Base-by-base conservation (phyloP, 495 filamentous ascomycete genomes). In the Aspergillus nanangensis region DNA sequence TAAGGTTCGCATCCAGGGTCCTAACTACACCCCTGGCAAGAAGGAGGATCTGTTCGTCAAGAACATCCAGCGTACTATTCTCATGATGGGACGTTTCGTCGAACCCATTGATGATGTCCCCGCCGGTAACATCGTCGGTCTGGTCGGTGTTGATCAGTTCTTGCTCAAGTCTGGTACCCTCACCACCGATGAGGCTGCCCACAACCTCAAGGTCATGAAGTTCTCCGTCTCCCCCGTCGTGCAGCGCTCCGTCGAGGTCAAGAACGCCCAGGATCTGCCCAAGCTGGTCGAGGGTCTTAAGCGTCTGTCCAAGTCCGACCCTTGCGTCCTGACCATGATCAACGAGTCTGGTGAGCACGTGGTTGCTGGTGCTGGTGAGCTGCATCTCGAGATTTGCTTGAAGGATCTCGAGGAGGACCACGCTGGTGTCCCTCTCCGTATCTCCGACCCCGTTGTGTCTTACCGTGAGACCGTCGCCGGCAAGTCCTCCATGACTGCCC, bases 131-230 rank as follows among this genome's bases (percentile, higher is more conserved):
- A 97, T 99, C 75, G 84, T 94, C 61, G 93, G 93, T 79, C 78
- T 99, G 57, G 93, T 99, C 64, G 93, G 93, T 86, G 87, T 99
- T 65, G 93, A 99, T 70, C 93, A 99, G 81, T 99, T 99, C 87
- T 77, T 99, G 75, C 89, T 99, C 80, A 99, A 99, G 84, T 97
- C 93, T 64, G 93, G 93, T 82, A 99, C 93, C 56, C 84, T 99
- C 53, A 95, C 90, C 71, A 99, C 94, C 64, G 83, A 82, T 62
- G 93, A 99, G 51, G 92, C 91, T 50, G 93, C 93, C 60, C 93
- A 99, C 86, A 99, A 99, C 82, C 74, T 99, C 56, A 99, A 97
- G 84, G 93, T 99, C 74, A 99, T 99, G 93, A 96, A 95, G 78
- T 99, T 99, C 87, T 99, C 93, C 61, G 93, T 99, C 65, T 97